A percentile compares a stretch with the other conserved stretches of the same genome.
These are phyloP conservation scores for Dacryopinax primogenitus DNA, from an alignment of 768 basidiomycete genomes.

Conservation along the genomic window DNA sequence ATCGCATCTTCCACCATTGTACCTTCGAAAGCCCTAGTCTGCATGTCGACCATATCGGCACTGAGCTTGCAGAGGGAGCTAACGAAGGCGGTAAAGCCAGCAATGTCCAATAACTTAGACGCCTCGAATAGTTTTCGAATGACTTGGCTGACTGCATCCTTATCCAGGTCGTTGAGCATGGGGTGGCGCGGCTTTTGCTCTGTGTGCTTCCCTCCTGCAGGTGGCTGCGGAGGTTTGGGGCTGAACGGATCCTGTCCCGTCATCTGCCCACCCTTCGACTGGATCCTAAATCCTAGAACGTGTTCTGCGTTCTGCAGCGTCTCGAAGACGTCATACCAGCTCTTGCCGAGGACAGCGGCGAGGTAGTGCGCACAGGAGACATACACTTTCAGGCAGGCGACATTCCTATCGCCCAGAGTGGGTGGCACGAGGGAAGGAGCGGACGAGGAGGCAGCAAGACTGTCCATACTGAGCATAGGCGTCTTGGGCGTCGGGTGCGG, in stretches of 20 bases:
- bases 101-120: slow-evolving; percentile 70
- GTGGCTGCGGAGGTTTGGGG: slow-evolving; percentile 22
- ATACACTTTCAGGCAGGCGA: slow-evolving; percentile 78
- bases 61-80: slow-evolving; percentile 74
- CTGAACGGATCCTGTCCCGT: not conserved
- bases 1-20: slow-evolving; percentile 14
- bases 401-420: slow-evolving; percentile 73
- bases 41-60: slow-evolving; percentile 86
- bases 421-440: slow-evolving; percentile 39
- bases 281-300: slow-evolving; percentile 41
- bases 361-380: slow-evolving; percentile 66
- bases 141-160: slow-evolving; percentile 55
- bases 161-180: slow-evolving; percentile 57
- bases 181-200: slow-evolving; percentile 36
- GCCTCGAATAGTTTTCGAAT: slow-evolving; percentile 81
- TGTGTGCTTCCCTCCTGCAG: slow-evolving; percentile 23
- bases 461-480: slow-evolving; percentile 31
- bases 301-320: slow-evolving; percentile 91
- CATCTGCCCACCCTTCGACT: not conserved
- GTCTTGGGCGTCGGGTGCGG: slow-evolving; percentile 1
- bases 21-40: slow-evolving; percentile 26
- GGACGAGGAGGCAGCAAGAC: slow-evolving; percentile 43
- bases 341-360: slow-evolving; percentile 72
- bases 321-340: slow-evolving; percentile 86
- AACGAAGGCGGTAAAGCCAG: slow-evolving; percentile 66